Percentiles rank a stretch among this genome's conserved stretches.
Evolutionary conservation across 2,329 filamentous ascomycete species (phyloP).

Genomic region (Paraphoma chrysanthemicola): DNA sequence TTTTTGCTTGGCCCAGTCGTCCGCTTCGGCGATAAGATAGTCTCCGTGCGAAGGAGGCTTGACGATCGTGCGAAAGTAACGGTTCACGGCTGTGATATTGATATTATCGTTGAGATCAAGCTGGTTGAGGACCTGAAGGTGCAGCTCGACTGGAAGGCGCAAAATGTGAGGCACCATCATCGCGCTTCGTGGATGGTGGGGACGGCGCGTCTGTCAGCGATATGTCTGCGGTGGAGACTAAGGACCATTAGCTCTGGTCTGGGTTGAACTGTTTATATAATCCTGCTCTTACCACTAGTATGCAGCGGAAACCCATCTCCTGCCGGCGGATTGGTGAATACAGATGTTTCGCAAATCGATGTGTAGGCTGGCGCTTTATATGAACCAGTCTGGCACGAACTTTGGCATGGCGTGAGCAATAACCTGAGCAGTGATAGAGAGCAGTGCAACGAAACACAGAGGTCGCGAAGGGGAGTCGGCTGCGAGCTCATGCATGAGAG

Average conservation of each 20-base stretch:
- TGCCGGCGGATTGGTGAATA: not conserved
- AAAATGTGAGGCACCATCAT: conserved; percentile 25
- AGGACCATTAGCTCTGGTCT: not conserved
- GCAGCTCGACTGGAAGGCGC: conserved; percentile 34
- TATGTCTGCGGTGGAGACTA: not conserved
- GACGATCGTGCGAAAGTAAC: conserved; percentile 27
- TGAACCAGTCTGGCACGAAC: too few relatives aligned
- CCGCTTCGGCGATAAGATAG: conserved; percentile 29
- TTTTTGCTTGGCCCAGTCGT: conserved; percentile 23
- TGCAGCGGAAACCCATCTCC: not conserved
- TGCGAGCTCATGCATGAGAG: conserved; percentile 5
- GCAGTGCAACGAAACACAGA: conserved; percentile 12
- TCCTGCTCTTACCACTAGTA: not conserved
- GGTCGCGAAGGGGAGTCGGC: conserved; percentile 10
- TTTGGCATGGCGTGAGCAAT: not conserved
- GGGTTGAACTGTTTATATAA: too few relatives aligned
- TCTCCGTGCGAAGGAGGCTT: conserved; percentile 24
- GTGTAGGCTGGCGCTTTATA: too few relatives aligned
- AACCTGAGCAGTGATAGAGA: not conserved
- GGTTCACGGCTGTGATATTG: conserved; percentile 21
- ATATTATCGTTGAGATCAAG: conserved; percentile 30
- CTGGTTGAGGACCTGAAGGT: conserved; percentile 24
- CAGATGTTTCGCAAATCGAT: too few relatives aligned
- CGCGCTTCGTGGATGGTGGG: not conserved
- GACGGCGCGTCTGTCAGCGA: not conserved